These are phyloP conservation scores for Teratosphaeria zuluensis DNA, from an alignment of 2,329 filamentous ascomycete genomes.

Conservation along the genomic window DNA sequence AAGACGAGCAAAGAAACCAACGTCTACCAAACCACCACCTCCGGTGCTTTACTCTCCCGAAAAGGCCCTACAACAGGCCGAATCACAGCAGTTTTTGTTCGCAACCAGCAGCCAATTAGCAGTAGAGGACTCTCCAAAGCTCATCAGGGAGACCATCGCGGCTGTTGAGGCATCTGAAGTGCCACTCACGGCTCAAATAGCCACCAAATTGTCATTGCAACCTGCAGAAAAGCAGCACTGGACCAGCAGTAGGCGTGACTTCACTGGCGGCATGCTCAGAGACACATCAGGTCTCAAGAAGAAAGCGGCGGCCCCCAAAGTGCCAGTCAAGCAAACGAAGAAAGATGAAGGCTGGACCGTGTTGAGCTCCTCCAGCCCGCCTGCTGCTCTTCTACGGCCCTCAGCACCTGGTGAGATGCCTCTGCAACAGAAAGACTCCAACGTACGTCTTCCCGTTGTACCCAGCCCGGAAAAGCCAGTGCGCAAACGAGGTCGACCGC, in stretches of 20 bases:
- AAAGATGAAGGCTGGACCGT: background rate
- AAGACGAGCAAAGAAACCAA: constrained; percentile 27
- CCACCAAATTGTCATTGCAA: constrained; percentile 18
- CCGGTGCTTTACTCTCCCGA: constrained; percentile 53
- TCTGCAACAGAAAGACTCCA: background rate
- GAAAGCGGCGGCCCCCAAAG: background rate
- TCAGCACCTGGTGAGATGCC: background rate
- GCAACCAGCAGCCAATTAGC: constrained; percentile 78
- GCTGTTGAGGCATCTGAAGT: constrained; percentile 51
- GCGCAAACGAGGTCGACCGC: background rate
- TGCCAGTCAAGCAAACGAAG: too few relatives aligned
- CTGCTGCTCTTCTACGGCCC: background rate
- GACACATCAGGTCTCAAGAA: constrained; percentile 1
- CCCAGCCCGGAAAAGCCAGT: background rate
- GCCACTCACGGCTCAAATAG: background rate
- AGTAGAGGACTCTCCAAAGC: constrained; percentile 58
- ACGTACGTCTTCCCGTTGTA: background rate
- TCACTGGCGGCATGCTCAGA: constrained; percentile 37
- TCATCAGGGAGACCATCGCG: constrained; percentile 48
- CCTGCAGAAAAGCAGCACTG: constrained; percentile 47
- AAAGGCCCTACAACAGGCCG: constrained; percentile 56
- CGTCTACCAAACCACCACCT: constrained; percentile 20
- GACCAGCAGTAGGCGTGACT: constrained; percentile 59
- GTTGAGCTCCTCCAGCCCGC: background rate
- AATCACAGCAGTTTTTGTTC: constrained; percentile 68